Base-by-base conservation (phyloP, 306 rosid species). In the Gleditsia sinensis region DNA sequence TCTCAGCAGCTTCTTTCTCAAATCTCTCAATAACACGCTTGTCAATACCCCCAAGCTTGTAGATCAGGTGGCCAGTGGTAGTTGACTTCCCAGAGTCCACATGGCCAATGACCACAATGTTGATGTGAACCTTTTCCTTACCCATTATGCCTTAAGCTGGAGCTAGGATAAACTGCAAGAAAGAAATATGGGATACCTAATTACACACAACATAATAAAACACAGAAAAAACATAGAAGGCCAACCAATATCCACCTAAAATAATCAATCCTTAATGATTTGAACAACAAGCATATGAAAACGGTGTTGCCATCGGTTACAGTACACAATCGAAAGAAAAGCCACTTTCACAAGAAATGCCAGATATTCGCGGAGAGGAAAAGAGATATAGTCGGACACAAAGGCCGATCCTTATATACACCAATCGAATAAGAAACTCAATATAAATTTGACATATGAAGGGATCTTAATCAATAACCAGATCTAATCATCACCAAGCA, bases 21-120 rank as follows among this genome's bases (percentile, higher is more conserved):
- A n/a, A n/a, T n/a, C n/a, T n/a, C n/a, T n/a, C n/a, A n/a, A n/a
- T n/a, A n/a, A n/a, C n/a, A n/a, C n/a, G n/a, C n/a, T n/a, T n/a
- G n/a, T n/a, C n/a, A n/a, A n/a, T n/a, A n/a, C n/a, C n/a, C n/a
- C n/a, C n/a, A n/a, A n/a, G n/a, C n/a, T n/a, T n/a, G n/a, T n/a
- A n/a, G n/a, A n/a, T n/a, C n/a, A n/a, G n/a, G n/a, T n/a, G n/a
- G n/a, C n/a, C n/a, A n/a, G n/a, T n/a, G n/a, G n/a, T n/a, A n/a
- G n/a, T n/a, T n/a, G n/a, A 87, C 75, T 87, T 87, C 19, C 91
- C 91, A 3, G 91, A 87, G 82, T 87, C 91, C 3, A 84, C 91
- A 5, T 87, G 91, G 20, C 91, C 91, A 42, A 87, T 87, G 70
- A 87, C 91, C 82, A 87, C 91, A 74, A 87, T 87, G 87, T 51